Evolutionary conservation across 805 yeast species (phyloP).

Genomic region (Cyberlindnera amylophila): DNA sequence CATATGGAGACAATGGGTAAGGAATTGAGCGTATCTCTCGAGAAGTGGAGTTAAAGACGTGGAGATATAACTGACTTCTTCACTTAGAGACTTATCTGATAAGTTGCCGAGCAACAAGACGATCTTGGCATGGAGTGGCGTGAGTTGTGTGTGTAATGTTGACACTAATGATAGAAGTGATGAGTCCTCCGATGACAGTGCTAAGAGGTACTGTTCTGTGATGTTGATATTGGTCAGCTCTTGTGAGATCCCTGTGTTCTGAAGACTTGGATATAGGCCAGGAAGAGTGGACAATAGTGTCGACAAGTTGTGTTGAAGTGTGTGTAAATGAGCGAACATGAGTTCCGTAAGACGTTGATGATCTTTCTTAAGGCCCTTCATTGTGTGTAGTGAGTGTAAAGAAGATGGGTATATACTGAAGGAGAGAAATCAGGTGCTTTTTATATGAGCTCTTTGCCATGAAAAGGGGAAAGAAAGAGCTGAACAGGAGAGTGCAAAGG

Average conservation of each 20-base stretch:
- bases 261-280: neutral
- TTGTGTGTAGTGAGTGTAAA: neutral
- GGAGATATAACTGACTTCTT: neutral
- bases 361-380: slow-evolving; percentile 17
- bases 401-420: neutral
- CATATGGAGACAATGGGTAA: slow-evolving; percentile 7
- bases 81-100: neutral
- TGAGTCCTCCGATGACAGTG: slow-evolving; percentile 8
- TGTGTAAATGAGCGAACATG: slow-evolving; percentile 9
- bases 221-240: neutral
- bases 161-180: slow-evolving; percentile 1
- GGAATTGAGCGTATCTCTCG: slow-evolving; percentile 1
- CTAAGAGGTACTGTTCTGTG: slow-evolving; percentile 8
- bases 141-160: neutral
- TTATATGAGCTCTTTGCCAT: too few relatives aligned
- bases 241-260: neutral
- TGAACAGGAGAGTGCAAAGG: too few relatives aligned
- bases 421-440: neutral
- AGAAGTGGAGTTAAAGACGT: neutral
- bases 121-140: slow-evolving; percentile 1
- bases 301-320: slow-evolving; percentile 7
- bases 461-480: neutral
- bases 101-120: neutral
- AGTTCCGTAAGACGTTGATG: slow-evolving; percentile 16
- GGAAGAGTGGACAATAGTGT: neutral